Conservation (phyloP, 2,329 filamentous ascomycete genomes). For the Emmonsia crescens region DNA sequence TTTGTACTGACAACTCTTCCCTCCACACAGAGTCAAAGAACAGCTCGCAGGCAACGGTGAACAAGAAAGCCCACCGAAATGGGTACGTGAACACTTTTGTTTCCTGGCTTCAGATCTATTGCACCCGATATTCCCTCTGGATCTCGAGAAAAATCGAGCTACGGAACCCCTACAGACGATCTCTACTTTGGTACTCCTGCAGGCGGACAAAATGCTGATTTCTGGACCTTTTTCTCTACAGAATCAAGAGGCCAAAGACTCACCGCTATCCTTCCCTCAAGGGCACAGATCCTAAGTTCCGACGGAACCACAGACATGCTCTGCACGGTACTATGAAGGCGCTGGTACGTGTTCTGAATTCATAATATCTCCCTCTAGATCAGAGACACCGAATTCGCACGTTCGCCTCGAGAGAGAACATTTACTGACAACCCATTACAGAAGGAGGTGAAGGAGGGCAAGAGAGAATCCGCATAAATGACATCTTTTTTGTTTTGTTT, state of each 20-base stretch:
- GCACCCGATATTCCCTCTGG: neutral
- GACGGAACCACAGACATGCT: constrained; percentile 99
- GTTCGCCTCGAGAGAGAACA: neutral
- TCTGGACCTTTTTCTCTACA: constrained; percentile 31
- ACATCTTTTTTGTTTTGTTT: constrained; percentile 16
- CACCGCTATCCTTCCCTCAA: constrained; percentile 97
- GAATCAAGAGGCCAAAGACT: constrained; percentile 99
- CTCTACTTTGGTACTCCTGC: neutral
- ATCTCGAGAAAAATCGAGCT: neutral
- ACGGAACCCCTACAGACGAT: neutral
- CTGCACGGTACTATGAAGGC: constrained; percentile 98
- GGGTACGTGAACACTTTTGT: constrained; percentile 54
- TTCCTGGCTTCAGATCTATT: neutral
- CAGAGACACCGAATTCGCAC: neutral
- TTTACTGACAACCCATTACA: constrained; percentile 39
- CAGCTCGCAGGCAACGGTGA: constrained; percentile 98
- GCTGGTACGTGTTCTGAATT: constrained; percentile 57
- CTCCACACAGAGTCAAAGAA: constrained; percentile 84
- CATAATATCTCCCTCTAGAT: constrained; percentile 7
- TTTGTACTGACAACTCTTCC: constrained; percentile 6
- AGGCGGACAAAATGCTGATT: constrained; percentile 2
- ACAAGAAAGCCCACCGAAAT: constrained; percentile 98
- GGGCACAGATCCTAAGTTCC: constrained; percentile 98
- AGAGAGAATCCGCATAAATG: constrained; percentile 72
- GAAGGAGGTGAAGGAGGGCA: constrained; percentile 98